Conservation (phyloP, 169 alveolate species). For the Plasmodium knowlesi region DNA sequence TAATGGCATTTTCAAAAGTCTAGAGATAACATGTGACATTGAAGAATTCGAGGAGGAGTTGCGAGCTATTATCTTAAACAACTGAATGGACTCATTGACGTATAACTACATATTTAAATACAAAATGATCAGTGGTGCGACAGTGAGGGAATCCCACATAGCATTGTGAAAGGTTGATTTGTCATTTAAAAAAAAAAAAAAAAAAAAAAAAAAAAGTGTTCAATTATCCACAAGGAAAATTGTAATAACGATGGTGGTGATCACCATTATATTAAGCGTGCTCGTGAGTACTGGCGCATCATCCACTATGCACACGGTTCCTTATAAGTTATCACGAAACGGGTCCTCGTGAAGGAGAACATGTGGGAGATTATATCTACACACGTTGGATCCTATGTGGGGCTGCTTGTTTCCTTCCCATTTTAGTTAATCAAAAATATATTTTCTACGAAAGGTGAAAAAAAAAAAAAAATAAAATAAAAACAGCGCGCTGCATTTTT, state of each 20-base stretch:
- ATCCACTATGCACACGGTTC: not conserved
- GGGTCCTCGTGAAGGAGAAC: not conserved
- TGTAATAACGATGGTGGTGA: not conserved
- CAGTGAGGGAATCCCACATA: not conserved
- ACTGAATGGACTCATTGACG: conserved; percentile 1
- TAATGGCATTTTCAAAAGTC: conserved; percentile 69
- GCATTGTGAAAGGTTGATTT: not conserved
- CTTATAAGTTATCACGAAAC: not conserved
- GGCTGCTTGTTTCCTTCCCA: not conserved
- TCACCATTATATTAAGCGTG: not conserved
- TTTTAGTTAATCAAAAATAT: conserved; percentile 37
- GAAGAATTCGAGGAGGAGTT: conserved; percentile 71
- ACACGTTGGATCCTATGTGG: not conserved
- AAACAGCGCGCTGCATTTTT: not conserved
- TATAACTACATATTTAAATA: not conserved
- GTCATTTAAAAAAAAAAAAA: not conserved
- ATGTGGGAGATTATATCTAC: not conserved
- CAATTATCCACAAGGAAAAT: not conserved
- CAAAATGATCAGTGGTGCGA: not conserved
- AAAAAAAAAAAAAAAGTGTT: too few relatives aligned
- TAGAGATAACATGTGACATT: conserved; percentile 64
- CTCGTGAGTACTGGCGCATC: not conserved
- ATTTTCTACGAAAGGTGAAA: conserved; percentile 11
- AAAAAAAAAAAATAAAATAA: not conserved
- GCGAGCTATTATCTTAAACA: conserved; percentile 31